Conservation (phyloP, 2,329 filamentous ascomycete species). For the Aspergillus pseudoglaucus region DNA sequence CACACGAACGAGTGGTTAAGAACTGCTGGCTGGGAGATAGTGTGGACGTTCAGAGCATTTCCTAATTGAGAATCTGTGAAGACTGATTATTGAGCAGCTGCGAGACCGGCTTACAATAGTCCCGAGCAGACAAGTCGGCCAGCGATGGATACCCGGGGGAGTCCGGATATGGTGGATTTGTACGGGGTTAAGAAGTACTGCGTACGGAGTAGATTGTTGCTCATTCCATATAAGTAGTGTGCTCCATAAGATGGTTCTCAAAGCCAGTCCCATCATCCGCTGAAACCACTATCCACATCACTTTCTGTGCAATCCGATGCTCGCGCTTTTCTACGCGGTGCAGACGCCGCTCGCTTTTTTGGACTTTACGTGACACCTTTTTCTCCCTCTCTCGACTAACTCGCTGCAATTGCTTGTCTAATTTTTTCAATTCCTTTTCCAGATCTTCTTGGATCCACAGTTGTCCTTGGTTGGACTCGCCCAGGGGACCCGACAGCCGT, state of each 20-base stretch:
- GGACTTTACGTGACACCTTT: slow-evolving; percentile 3
- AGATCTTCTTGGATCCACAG: slow-evolving; percentile 7
- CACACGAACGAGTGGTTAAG: no score
- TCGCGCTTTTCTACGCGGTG: slow-evolving; percentile 7
- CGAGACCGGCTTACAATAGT: no score
- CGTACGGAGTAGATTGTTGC: not conserved
- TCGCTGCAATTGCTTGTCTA: slow-evolving; percentile 4
- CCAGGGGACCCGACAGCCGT: slow-evolving; percentile 6
- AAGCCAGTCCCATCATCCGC: slow-evolving; percentile 9
- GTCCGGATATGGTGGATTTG: no score
- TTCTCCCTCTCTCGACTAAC: slow-evolving; percentile 6
- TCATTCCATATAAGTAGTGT: not conserved
- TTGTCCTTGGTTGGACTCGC: slow-evolving; percentile 5
- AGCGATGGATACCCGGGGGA: no score
- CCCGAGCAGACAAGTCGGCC: no score
- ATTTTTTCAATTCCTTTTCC: slow-evolving; percentile 4
- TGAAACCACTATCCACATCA: slow-evolving; percentile 10
- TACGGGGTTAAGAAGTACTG: not conserved
- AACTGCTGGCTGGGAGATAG: no score
- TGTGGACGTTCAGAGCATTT: no score
- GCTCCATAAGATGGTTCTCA: slow-evolving; percentile 7
- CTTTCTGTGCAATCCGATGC: slow-evolving; percentile 5
- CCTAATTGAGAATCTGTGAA: no score
- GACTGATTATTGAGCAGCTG: no score
- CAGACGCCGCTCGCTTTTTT: slow-evolving; percentile 3